Evolutionary conservation across 2,329 filamentous ascomycete genomes (phyloP), one percentile per base, ranked within the genome.

Genomic region (Colletotrichum sp.): DNA sequence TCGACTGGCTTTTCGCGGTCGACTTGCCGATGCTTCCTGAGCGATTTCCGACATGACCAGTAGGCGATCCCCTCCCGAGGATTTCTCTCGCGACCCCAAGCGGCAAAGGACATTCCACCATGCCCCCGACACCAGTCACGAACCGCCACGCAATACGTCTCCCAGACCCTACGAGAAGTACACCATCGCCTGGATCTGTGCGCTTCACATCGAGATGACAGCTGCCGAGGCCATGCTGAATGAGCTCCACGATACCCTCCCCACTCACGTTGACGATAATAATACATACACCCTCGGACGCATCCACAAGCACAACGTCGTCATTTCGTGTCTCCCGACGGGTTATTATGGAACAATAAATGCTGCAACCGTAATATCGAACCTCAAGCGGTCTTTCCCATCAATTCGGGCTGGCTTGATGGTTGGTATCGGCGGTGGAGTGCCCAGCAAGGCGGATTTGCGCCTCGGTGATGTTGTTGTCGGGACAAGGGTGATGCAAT

Each of bases 371-470:
- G 76, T 78, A 1, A 27, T 32, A 8, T 78, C 61, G 8, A 77
- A 80, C 15, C 34, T 80, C 16, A 69, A 34, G 1, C 71, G 76
- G 2, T 78, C 72, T 0, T 80, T 80, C 30, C 72, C 72, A 1
- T 55, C 15, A 1, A 69, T 78, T 5, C 71, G 36, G 1, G 25
- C 76, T 3, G 39, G 68, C 4, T 27, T 80, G 8, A 79, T 83
- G 67, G 82, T 83, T 9, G 81, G 82, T 3, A 81, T 83, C 2
- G 82, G 82, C 11, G 81, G 81, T 11, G 81, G 80, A 2, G 78
- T 78, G 0, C 82, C 81, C 2, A 70, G 68, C 4, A 68, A 52
- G 34, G 52, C 49, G 5, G 75, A 80, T 11, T 36, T 80, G 0
- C 67, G 77, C 2, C 65, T 81, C 3, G 79, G 80, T 0, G 79